Conservation (phyloP, 208 protist species). For the Crithidia brevicula region DNA sequence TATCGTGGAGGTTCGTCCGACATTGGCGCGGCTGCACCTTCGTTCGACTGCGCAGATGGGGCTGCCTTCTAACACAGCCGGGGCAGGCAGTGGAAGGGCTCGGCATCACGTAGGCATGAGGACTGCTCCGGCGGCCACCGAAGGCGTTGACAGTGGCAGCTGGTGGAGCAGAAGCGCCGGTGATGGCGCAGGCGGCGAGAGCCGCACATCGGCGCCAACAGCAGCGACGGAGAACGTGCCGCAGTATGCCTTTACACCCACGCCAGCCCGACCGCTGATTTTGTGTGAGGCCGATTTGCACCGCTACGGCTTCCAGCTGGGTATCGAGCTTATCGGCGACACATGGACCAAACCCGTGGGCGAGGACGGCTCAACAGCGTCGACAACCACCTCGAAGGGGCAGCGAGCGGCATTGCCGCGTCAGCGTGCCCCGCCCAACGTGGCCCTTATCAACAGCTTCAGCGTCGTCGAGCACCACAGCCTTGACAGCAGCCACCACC, state of each 20-base stretch:
- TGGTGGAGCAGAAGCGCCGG: constrained; percentile 17
- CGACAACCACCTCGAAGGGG: not conserved
- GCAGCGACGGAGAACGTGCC: not conserved
- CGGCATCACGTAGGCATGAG: no score
- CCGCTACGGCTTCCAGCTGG: constrained; percentile 76
- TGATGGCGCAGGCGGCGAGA: no score
- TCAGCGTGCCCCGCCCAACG: constrained; percentile 47
- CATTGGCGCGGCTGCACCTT: constrained; percentile 80
- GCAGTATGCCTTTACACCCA: constrained; percentile 27
- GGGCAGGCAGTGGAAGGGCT: not conserved
- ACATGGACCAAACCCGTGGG: constrained; percentile 57
- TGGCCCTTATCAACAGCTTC: constrained; percentile 87
- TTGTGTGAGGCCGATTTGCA: constrained; percentile 75
- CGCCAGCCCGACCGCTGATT: constrained; percentile 50
- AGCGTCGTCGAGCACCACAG: constrained; percentile 87
- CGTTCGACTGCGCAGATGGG: constrained; percentile 30
- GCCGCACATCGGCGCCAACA: not conserved
- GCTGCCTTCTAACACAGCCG: not conserved
- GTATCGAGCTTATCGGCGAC: constrained; percentile 85
- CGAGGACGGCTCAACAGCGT: constrained; percentile 9
- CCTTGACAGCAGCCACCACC: constrained; percentile 75
- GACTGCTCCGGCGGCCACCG: no score
- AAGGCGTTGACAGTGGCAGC: constrained; percentile 3
- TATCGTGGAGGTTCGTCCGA: constrained; percentile 74
- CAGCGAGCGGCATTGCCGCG: constrained; percentile 13